phyloP scores from a whole-genome alignment of 1,284 basidiomycete genomes.

The Pascua sp. region DNA sequence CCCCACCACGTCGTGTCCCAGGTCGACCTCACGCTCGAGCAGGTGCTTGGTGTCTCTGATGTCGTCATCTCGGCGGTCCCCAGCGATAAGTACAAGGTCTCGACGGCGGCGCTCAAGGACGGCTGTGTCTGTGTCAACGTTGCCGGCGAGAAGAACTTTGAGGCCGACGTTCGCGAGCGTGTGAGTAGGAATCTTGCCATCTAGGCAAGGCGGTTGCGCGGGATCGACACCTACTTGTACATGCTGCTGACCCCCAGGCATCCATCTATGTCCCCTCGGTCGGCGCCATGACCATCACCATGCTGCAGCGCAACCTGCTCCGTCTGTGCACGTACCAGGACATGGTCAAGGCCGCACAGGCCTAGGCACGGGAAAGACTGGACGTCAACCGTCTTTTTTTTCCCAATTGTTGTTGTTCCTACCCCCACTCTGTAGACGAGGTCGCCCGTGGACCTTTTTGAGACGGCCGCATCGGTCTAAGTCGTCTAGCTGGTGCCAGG shows the following conservation, averaged over 20 bases:
- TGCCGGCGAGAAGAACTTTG: slow-evolving; percentile 94
- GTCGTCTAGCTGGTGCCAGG: no score
- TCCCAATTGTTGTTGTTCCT: no score
- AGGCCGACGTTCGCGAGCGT: slow-evolving; percentile 85
- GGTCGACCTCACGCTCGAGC: slow-evolving; percentile 62
- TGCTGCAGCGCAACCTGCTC: slow-evolving; percentile 88
- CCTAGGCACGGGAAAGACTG: no score
- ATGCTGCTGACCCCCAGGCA: slow-evolving; percentile 58
- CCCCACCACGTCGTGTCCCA: slow-evolving; percentile 79
- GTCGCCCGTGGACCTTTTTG: no score
- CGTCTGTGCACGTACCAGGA: slow-evolving; percentile 67
- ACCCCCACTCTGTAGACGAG: no score
- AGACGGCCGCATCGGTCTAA: no score
- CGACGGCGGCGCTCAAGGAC: slow-evolving; percentile 83
- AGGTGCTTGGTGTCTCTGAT: slow-evolving; percentile 76
- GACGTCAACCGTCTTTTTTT: no score
- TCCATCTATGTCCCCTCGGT: slow-evolving; percentile 89
- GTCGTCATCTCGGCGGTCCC: slow-evolving; percentile 91
- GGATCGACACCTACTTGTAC: no score
- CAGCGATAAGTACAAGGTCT: slow-evolving; percentile 79
- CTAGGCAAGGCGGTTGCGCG: no score
- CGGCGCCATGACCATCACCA: slow-evolving; percentile 93
- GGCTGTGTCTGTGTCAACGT: slow-evolving; percentile 93
- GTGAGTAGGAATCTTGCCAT: slow-evolving; percentile 54
- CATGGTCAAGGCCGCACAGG: slow-evolving; percentile 31